These are phyloP conservation scores for Papilionanthe hybrid DNA, from an alignment of 116 monocot genomes.

Conservation along the genomic window DNA sequence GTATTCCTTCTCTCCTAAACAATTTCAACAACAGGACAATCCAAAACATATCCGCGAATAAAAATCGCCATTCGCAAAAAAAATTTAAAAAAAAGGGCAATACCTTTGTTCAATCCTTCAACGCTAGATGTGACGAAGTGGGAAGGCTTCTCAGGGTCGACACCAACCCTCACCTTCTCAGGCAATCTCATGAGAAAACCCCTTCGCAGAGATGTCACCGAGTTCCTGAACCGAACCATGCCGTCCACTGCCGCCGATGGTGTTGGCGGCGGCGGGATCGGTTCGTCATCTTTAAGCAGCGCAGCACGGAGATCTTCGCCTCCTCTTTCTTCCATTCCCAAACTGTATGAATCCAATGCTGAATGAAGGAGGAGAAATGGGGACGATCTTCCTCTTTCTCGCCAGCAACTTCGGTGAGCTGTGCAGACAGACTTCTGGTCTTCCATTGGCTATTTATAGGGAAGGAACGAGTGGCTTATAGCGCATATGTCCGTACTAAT, in stretches of 20 bases:
- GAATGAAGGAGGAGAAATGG: not conserved
- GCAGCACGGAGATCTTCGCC: not conserved
- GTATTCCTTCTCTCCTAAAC: slow-evolving; percentile 83
- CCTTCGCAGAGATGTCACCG: slow-evolving; percentile 45
- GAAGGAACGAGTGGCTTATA: too few species aligned
- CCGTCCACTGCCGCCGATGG: not conserved
- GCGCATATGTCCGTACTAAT: too few species aligned
- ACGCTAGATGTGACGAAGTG: slow-evolving; percentile 53
- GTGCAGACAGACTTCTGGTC: too few species aligned
- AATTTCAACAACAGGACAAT: not conserved
- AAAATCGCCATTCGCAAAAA: not conserved
- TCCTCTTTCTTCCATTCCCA: slow-evolving; percentile 3
- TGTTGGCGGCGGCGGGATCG: not conserved
- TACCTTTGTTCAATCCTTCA: slow-evolving; percentile 49
- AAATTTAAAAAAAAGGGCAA: not conserved
- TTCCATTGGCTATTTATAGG: too few species aligned
- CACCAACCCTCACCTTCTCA: slow-evolving; percentile 52
- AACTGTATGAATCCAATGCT: not conserved
- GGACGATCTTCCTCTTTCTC: too few species aligned
- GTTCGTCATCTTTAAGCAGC: not conserved
- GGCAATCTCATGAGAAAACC: slow-evolving; percentile 67
- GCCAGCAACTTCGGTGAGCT: too few species aligned
- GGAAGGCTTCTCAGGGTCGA: slow-evolving; percentile 77
- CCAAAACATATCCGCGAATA: not conserved
- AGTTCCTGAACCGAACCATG: slow-evolving; percentile 26